These are phyloP conservation scores for Eutrema japonicum DNA, from an alignment of 345 rosid species.

Conservation along the genomic window DNA sequence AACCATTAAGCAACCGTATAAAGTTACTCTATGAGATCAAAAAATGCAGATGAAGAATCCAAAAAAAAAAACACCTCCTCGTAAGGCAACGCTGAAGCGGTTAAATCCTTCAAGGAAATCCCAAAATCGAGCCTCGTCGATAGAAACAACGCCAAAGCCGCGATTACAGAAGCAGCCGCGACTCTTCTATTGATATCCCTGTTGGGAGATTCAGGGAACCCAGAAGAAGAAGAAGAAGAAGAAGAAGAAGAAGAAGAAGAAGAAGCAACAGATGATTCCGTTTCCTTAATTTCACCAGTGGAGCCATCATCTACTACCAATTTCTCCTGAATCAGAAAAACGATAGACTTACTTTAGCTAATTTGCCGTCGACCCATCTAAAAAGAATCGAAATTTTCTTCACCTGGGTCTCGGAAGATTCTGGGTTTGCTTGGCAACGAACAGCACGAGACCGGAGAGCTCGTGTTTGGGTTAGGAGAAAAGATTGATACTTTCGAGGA, in stretches of 20 bases:
- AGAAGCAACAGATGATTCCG: constrained; percentile 17
- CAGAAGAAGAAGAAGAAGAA: constrained; percentile 42
- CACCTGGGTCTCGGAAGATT: constrained; percentile 39
- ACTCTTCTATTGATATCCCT: constrained; percentile 60
- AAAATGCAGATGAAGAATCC: not conserved
- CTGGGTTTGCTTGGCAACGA: constrained; percentile 43
- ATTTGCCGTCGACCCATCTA: not conserved
- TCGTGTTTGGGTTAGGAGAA: constrained; percentile 16
- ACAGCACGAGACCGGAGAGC: constrained; percentile 30
- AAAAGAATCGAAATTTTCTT: constrained; percentile 1
- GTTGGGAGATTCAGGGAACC: constrained; percentile 65
- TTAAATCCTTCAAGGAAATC: constrained; percentile 74
- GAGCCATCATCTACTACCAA: constrained; percentile 35
- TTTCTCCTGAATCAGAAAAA: constrained; percentile 55
- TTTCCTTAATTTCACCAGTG: constrained; percentile 16
- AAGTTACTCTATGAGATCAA: not conserved
- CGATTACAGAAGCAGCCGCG: constrained; percentile 57
- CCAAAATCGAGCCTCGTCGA: constrained; percentile 72
- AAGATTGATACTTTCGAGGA: constrained; percentile 32
- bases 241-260: constrained; percentile 12
- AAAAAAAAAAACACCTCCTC: constrained; percentile 58
- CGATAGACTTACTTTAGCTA: not conserved
- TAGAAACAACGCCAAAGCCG: constrained; percentile 64
- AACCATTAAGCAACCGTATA: not conserved
- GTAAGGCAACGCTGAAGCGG: constrained; percentile 69